Evolutionary conservation across 2,329 filamentous ascomycete species (phyloP).

Genomic region (Botrytis squamosa): DNA sequence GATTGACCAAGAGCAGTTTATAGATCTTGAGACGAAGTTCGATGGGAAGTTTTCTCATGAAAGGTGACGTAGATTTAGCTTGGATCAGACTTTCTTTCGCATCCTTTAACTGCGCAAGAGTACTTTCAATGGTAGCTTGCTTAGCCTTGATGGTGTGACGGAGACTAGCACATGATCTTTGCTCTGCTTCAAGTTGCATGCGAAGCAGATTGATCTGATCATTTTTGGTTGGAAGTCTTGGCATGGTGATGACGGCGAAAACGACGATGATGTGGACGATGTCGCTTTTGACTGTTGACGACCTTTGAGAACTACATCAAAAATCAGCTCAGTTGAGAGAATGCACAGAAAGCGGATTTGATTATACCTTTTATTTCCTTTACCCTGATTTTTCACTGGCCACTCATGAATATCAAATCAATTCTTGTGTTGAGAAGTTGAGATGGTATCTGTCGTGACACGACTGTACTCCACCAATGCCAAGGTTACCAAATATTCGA

Average conservation of each 20-base stretch:
- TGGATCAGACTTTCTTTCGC: not conserved
- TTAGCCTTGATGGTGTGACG: not conserved
- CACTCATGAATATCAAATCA: not conserved
- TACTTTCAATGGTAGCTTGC: not conserved
- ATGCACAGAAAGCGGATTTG: not conserved
- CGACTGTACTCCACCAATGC: not conserved
- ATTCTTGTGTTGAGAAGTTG: not conserved
- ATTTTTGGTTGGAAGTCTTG: constrained; percentile 11
- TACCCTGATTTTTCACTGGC: not conserved
- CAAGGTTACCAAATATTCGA: not conserved
- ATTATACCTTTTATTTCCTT: no score
- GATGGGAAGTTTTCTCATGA: constrained; percentile 17
- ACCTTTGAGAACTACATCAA: not conserved
- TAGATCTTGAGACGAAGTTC: constrained; percentile 23
- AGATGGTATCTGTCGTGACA: not conserved
- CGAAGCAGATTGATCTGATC: constrained; percentile 14
- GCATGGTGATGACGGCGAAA: not conserved
- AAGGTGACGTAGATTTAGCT: constrained; percentile 4
- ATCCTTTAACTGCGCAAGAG: not conserved
- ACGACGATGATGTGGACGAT: not conserved
- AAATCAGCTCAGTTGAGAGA: not conserved
- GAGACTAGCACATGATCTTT: not conserved
- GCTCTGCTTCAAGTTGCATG: constrained; percentile 14
- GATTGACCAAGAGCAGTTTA: constrained; percentile 19
- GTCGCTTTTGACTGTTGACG: not conserved